Conservation (phyloP, 345 rosid species). For the Nephelium lappaceum region DNA sequence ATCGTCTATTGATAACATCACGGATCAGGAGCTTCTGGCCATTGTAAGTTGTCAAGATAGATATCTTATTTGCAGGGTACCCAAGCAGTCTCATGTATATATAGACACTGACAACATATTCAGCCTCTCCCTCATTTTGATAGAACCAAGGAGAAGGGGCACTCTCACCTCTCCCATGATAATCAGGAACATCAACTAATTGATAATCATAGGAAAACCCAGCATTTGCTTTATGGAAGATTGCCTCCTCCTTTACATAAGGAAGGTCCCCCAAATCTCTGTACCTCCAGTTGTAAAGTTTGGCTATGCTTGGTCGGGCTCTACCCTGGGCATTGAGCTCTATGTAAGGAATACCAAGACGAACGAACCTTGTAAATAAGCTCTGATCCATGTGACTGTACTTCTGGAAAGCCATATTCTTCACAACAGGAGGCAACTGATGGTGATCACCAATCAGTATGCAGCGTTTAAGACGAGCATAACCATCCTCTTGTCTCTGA, state of each 20-base stretch:
- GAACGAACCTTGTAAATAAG: slow-evolving; percentile 97
- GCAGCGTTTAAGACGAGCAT: slow-evolving; percentile 96
- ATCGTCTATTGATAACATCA: slow-evolving; percentile 91
- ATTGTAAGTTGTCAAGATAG: slow-evolving; percentile 95
- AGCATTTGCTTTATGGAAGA: slow-evolving; percentile 82
- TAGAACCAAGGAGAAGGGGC: slow-evolving; percentile 99
- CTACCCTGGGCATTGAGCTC: slow-evolving; percentile 99
- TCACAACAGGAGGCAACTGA: slow-evolving; percentile 98
- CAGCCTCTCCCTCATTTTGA: slow-evolving; percentile 99
- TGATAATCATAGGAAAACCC: slow-evolving; percentile 96
- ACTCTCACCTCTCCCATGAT: slow-evolving; percentile 84
- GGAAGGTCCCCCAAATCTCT: slow-evolving; percentile 96
- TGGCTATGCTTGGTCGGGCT: slow-evolving; percentile 95
- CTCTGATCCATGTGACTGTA: slow-evolving; percentile 99
- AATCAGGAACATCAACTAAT: slow-evolving; percentile 89
- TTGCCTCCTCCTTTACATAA: slow-evolving; percentile 62
- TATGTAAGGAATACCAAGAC: slow-evolving; percentile 93
- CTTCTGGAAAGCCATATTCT: slow-evolving; percentile 99
- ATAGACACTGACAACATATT: slow-evolving; percentile 92
- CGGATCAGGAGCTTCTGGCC: slow-evolving; percentile 99
- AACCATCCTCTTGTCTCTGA: slow-evolving; percentile 98
- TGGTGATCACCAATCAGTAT: slow-evolving; percentile 98
- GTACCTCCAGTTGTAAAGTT: slow-evolving; percentile 97
- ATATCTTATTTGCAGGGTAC: slow-evolving; percentile 91
- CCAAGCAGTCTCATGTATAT: slow-evolving; percentile 96